Base-by-base conservation (phyloP, 2,329 filamentous ascomycete genomes). In the Calonectria pteridis region DNA sequence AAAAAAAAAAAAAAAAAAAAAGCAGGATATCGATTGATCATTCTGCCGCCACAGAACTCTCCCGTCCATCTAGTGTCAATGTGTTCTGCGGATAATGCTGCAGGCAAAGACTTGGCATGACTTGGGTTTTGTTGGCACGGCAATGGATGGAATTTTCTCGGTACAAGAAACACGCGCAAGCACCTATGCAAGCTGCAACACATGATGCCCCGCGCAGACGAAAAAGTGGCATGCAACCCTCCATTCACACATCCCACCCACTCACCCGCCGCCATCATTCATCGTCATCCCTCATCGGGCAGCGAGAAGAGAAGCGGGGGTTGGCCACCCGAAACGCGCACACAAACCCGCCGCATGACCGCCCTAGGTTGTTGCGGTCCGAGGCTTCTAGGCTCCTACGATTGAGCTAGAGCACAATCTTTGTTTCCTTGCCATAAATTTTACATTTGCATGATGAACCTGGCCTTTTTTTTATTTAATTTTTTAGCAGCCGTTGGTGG, bases 121-220 rank as follows among this genome's bases (percentile, higher is more conserved):
- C 10, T 18, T 67, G 16, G 43, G 49, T 50, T 29, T 40, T 55
- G 59, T 72, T 75, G 68, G 75, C 62, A 55, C 71, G 66, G 67
- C 63, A 72, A 72, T 73, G 49, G 35, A 72, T 71, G 73, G 55
- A 46, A 51, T 72, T 69, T 73, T 75, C 65, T 76, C 72, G 69
- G 70, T 75, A 55, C 64, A 20, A 35, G 20, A 63, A 18, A 59
- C 51, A 67, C 28, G 20, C 69, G 53, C 69, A 73, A 71, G 70
- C 67, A n/a, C n/a, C n/a, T n/a, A 71, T 74, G 73, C 72, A 74
- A 78, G 72, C 76, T 66, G 59, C 59, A 49, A 46, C 59, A 31
- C 40, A 49, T 28, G 26, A 49, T 64, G 40, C 59, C 59, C 59
- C 59, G 40, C 59, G 59, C 59, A 33, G 28, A 7, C 18, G 26